These are phyloP conservation scores for Talaromyces sp. DNA, from an alignment of 2,329 filamentous ascomycete species.

Conservation along the genomic window DNA sequence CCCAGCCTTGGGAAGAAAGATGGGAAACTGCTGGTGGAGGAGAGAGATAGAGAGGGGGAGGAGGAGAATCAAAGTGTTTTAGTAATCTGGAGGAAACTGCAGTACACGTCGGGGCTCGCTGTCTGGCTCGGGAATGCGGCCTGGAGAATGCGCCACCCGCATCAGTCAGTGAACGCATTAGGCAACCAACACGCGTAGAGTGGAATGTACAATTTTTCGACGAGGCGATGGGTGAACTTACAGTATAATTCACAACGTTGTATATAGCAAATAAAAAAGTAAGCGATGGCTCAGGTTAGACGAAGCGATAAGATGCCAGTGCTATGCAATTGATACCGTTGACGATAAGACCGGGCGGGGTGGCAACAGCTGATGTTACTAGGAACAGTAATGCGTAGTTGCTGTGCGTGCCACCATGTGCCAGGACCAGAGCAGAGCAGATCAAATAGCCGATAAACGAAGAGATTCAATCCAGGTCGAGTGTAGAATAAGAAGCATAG, in stretches of 20 bases:
- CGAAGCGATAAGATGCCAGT: background rate
- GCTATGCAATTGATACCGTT: background rate
- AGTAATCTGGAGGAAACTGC: background rate
- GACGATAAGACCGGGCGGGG: background rate
- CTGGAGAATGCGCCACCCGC: constrained; percentile 9
- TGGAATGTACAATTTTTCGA: constrained; percentile 1
- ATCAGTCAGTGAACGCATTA: constrained; percentile 7
- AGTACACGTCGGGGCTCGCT: background rate
- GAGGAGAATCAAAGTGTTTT: background rate
- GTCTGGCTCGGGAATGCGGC: constrained; percentile 4
- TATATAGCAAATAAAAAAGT: background rate
- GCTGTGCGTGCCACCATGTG: too few relatives aligned
- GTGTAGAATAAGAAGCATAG: background rate
- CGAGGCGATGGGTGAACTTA: background rate
- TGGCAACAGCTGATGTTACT: background rate
- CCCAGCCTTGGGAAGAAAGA: background rate
- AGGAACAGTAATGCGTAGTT: background rate
- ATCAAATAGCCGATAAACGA: background rate
- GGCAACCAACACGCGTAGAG: background rate
- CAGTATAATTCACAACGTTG: background rate
- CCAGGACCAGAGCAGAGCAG: background rate
- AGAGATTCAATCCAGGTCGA: background rate
- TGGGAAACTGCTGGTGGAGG: background rate
- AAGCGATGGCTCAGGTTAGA: background rate
- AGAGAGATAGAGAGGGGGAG: background rate